Evolutionary conservation across 2,329 filamentous ascomycete species (phyloP).

Genomic region (Cryphonectria japonica): DNA sequence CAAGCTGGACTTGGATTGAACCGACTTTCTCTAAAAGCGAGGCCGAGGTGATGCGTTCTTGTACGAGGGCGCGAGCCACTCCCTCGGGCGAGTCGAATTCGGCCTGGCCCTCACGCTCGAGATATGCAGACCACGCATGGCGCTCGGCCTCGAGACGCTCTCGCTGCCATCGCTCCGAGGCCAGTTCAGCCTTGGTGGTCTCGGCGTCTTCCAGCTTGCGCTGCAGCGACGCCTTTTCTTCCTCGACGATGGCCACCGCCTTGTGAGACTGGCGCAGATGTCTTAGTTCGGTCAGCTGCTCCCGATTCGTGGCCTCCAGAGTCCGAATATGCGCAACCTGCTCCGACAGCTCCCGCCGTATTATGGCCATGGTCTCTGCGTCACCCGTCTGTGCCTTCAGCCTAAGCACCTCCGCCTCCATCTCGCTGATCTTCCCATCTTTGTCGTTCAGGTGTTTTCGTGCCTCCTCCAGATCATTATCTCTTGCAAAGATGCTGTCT

Average conservation of each 20-base stretch:
- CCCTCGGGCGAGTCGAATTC: slow-evolving; percentile 89
- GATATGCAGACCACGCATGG: slow-evolving; percentile 81
- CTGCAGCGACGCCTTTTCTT: slow-evolving; percentile 86
- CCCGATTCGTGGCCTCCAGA: slow-evolving; percentile 78
- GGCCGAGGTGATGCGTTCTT: slow-evolving; percentile 79
- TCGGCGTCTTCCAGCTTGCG: slow-evolving; percentile 76
- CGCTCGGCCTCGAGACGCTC: slow-evolving; percentile 89
- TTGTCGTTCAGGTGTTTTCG: slow-evolving; percentile 71
- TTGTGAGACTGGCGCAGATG: slow-evolving; percentile 80
- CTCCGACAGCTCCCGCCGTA: slow-evolving; percentile 86
- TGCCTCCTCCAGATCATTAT: slow-evolving; percentile 58
- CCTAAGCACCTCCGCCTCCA: slow-evolving; percentile 83
- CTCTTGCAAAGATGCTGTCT: slow-evolving; percentile 60
- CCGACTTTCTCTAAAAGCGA: slow-evolving; percentile 82
- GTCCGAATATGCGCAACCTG: slow-evolving; percentile 90
- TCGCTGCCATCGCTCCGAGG: slow-evolving; percentile 79
- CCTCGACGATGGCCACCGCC: slow-evolving; percentile 91
- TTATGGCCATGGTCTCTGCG: slow-evolving; percentile 79
- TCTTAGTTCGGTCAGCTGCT: slow-evolving; percentile 78
- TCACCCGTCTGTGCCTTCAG: slow-evolving; percentile 88
- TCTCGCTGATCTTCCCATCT: slow-evolving; percentile 69
- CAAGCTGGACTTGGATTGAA: slow-evolving; percentile 74
- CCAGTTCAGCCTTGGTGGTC: slow-evolving; percentile 73
- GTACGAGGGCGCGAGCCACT: slow-evolving; percentile 80
- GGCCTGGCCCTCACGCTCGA: slow-evolving; percentile 71